These are phyloP conservation scores for Cicer yamashitae DNA, from an alignment of 306 rosid species.

Conservation along the genomic window DNA sequence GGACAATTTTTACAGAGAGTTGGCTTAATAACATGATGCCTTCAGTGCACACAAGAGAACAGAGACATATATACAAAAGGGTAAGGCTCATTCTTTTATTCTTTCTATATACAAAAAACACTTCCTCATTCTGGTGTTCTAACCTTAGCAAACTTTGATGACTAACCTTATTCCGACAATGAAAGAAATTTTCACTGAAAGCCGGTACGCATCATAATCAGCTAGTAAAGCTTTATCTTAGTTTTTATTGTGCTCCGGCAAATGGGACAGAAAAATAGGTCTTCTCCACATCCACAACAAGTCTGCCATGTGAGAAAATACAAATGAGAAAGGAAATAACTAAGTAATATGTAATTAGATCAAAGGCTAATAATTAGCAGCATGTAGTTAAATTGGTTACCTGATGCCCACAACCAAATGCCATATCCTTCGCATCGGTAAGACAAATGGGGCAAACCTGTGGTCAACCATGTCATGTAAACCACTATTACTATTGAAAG, in stretches of 20 bases:
- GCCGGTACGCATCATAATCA: constrained; percentile 10
- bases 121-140: background rate
- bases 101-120: background rate
- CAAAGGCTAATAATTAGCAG: background rate
- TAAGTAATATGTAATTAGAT: constrained; percentile 15
- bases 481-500: constrained; percentile 17
- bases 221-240: constrained; percentile 75
- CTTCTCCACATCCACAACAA: constrained; percentile 79
- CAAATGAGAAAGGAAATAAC: background rate
- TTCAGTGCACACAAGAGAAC: background rate
- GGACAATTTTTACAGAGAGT: background rate
- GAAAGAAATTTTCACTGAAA: constrained; percentile 35
- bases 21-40: constrained; percentile 1
- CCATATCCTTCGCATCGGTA: constrained; percentile 73
- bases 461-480: constrained; percentile 35
- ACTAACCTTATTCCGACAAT: constrained; percentile 28
- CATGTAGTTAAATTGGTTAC: constrained; percentile 49
- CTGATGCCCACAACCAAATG: constrained; percentile 95
- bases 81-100: background rate
- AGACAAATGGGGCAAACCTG: constrained; percentile 88
- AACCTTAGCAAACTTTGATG: background rate
- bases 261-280: constrained; percentile 74
- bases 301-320: constrained; percentile 60
- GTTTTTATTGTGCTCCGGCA: constrained; percentile 72
- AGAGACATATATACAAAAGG: background rate